These are phyloP conservation scores for Odonthalia washingtoniensis DNA, from an alignment of 31 red algal species.

Conservation along the genomic window DNA sequence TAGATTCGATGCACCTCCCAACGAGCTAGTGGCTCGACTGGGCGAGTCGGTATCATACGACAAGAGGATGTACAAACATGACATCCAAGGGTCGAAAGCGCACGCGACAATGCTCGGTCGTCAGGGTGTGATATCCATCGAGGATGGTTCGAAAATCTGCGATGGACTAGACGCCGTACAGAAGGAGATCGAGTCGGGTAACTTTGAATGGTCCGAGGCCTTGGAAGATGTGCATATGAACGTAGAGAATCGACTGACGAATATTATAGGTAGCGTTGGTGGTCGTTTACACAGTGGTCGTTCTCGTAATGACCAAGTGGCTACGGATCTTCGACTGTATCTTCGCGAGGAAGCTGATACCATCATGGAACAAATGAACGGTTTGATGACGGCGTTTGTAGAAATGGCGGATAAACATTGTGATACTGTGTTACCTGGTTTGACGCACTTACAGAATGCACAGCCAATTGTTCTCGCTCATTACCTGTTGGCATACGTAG, in stretches of 20 bases:
- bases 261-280: slow-evolving; percentile 78
- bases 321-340: slow-evolving; percentile 94
- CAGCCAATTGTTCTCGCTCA: slow-evolving; percentile 96
- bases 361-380: slow-evolving; percentile 45
- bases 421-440: slow-evolving; percentile 90
- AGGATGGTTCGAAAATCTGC: slow-evolving; percentile 63
- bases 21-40: slow-evolving; percentile 85
- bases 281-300: slow-evolving; percentile 87
- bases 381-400: slow-evolving; percentile 78
- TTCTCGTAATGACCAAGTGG: slow-evolving; percentile 97
- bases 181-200: slow-evolving; percentile 75
- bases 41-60: slow-evolving; percentile 97
- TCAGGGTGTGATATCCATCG: slow-evolving; percentile 79
- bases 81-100: slow-evolving; percentile 81
- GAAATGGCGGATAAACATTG: slow-evolving; percentile 68
- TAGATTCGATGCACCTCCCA: slow-evolving; percentile 83
- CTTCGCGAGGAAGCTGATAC: slow-evolving; percentile 87
- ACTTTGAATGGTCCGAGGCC: slow-evolving; percentile 68
- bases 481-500: slow-evolving; percentile 91
- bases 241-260: slow-evolving; percentile 89
- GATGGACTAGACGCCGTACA: slow-evolving; percentile 71
- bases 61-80: slow-evolving; percentile 87
- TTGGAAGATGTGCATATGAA: slow-evolving; percentile 99
- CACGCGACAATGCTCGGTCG: slow-evolving; percentile 92
- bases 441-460: slow-evolving; percentile 98